A percentile compares a stretch with the other conserved stretches of the same genome.
Evolutionary conservation across 2,329 filamentous ascomycete species (phyloP).

Genomic region (Phaeosphaeria sp.): DNA sequence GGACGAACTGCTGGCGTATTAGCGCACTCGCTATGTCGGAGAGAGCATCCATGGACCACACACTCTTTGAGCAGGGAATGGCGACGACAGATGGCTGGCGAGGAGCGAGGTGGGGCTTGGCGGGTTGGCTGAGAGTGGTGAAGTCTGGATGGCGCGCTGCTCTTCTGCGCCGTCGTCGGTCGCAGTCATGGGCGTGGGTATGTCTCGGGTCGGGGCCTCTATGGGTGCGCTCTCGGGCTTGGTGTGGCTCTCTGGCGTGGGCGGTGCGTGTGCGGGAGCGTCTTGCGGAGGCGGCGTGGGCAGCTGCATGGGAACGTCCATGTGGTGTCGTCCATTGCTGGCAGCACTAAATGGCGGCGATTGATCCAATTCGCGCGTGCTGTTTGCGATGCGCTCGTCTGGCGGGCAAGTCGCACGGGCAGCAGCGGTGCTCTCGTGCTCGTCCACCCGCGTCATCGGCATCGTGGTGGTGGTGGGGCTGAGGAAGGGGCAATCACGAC

Average conservation of each 20-base stretch:
- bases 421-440: conserved; percentile 52
- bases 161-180: conserved; percentile 45
- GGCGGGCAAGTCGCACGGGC: conserved; percentile 59
- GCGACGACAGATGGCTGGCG: conserved; percentile 36
- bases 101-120: conserved; percentile 29
- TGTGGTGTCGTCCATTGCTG: conserved; percentile 20
- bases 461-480: conserved; percentile 47
- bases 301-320: conserved; percentile 36
- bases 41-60: conserved; percentile 15
- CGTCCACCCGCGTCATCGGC: conserved; percentile 53
- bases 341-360: conserved; percentile 22
- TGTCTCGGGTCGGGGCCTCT: conserved; percentile 45
- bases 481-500: conserved; percentile 33
- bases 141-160: conserved; percentile 40
- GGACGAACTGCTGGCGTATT: conserved; percentile 64
- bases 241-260: conserved; percentile 26
- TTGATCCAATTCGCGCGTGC: conserved; percentile 41
- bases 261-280: conserved; percentile 21
- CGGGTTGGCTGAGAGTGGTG: conserved; percentile 37
- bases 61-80: conserved; percentile 44
- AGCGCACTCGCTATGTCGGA: conserved; percentile 16
- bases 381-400: conserved; percentile 45
- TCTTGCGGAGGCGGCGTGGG: conserved; percentile 46
- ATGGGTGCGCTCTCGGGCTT: conserved; percentile 41
- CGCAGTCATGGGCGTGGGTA: conserved; percentile 46